These are phyloP conservation scores for Leishmania tropica DNA, from an alignment of 208 protist species.

Conservation along the genomic window DNA sequence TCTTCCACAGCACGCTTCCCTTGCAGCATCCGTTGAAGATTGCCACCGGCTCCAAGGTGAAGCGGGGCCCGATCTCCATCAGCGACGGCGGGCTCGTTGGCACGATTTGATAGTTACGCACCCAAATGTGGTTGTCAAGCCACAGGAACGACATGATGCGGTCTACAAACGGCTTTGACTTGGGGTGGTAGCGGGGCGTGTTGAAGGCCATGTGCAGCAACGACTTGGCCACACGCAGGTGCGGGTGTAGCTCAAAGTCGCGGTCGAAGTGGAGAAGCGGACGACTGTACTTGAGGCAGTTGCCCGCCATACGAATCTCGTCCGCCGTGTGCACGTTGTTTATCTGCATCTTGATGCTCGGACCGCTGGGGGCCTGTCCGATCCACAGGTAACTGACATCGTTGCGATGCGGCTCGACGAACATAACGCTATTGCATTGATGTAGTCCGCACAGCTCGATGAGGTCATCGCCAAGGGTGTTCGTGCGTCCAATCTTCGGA, in stretches of 20 bases:
- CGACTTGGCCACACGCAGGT: slow-evolving; percentile 95
- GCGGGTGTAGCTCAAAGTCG: slow-evolving; percentile 93
- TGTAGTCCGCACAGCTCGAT: slow-evolving; percentile 92
- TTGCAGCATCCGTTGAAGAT: slow-evolving; percentile 96
- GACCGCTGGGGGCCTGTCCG: slow-evolving; percentile 91
- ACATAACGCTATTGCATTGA: slow-evolving; percentile 94
- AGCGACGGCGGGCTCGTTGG: slow-evolving; percentile 67
- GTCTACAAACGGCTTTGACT: slow-evolving; percentile 99
- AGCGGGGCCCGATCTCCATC: slow-evolving; percentile 98
- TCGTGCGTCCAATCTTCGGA: slow-evolving; percentile 84
- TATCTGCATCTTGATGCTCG: slow-evolving; percentile 95
- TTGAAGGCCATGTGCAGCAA: slow-evolving; percentile 97
- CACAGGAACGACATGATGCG: slow-evolving; percentile 97
- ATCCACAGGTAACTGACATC: slow-evolving; percentile 96
- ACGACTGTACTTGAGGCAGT: slow-evolving; percentile 97
- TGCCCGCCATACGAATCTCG: slow-evolving; percentile 98
- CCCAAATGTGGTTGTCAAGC: slow-evolving; percentile 97
- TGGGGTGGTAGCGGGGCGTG: slow-evolving; percentile 95
- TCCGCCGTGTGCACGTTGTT: slow-evolving; percentile 97
- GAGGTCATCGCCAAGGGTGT: slow-evolving; percentile 72
- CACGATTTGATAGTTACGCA: slow-evolving; percentile 98
- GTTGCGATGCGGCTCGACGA: slow-evolving; percentile 91
- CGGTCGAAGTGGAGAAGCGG: slow-evolving; percentile 98
- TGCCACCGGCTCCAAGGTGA: slow-evolving; percentile 93
- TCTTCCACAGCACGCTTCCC: slow-evolving; percentile 95